Evolutionary conservation across 495 filamentous ascomycete species (phyloP).

Genomic region (Talaromyces stipitatus): DNA sequence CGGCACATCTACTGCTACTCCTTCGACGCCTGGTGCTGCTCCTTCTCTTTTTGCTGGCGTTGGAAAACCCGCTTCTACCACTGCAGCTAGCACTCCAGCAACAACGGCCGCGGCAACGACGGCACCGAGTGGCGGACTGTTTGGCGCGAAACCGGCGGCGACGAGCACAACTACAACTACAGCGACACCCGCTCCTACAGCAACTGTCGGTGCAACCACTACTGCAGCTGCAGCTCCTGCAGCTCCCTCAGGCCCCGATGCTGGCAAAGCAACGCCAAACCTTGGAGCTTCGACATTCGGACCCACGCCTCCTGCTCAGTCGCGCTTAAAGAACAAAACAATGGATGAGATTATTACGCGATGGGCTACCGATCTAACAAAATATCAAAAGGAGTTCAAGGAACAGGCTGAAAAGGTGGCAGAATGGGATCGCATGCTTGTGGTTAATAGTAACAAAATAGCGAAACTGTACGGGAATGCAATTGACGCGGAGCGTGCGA

Average conservation of each 20-base stretch:
- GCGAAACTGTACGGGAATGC: slow-evolving; percentile 80
- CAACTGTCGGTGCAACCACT: slow-evolving; percentile 13
- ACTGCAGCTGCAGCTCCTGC: slow-evolving; percentile 15
- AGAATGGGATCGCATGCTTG: slow-evolving; percentile 83
- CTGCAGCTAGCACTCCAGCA: slow-evolving; percentile 5
- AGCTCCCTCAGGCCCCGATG: slow-evolving; percentile 18
- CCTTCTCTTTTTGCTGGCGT: slow-evolving; percentile 11
- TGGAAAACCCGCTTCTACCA: background rate
- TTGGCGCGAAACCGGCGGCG: slow-evolving; percentile 24
- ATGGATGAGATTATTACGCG: slow-evolving; percentile 99
- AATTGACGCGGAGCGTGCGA: slow-evolving; percentile 84
- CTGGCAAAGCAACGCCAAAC: slow-evolving; percentile 19
- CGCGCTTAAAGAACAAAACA: slow-evolving; percentile 92
- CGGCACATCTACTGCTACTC: slow-evolving; percentile 26
- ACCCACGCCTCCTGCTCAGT: slow-evolving; percentile 66
- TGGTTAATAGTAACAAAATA: slow-evolving; percentile 89
- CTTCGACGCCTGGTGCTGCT: slow-evolving; percentile 32
- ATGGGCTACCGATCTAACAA: slow-evolving; percentile 90
- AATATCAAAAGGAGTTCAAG: slow-evolving; percentile 94
- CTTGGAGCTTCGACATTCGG: slow-evolving; percentile 69
- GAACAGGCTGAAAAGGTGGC: slow-evolving; percentile 79
- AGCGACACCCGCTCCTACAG: slow-evolving; percentile 16
- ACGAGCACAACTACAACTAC: slow-evolving; percentile 14
- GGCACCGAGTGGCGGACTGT: slow-evolving; percentile 23
- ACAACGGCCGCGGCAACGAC: slow-evolving; percentile 8